Conservation (phyloP, 305 asterid genomes). For the Vinca major region DNA sequence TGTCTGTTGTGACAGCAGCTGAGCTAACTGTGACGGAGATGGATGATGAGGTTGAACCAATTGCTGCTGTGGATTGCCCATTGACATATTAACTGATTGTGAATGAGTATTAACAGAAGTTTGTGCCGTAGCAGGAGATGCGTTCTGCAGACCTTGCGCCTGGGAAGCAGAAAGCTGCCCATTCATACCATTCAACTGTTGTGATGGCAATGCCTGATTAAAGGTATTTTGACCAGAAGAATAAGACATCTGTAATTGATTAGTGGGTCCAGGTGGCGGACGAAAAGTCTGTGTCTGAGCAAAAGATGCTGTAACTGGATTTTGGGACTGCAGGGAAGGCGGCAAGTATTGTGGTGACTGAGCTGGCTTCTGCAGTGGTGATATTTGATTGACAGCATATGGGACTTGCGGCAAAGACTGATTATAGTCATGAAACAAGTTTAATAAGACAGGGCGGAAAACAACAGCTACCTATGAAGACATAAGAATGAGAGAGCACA, state of each 20-base stretch:
- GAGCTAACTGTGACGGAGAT: constrained; percentile 80
- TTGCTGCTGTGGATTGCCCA: constrained; percentile 45
- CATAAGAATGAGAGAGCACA: not conserved
- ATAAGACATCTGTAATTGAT: constrained; percentile 40
- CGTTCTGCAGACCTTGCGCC: constrained; percentile 47
- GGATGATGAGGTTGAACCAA: constrained; percentile 35
- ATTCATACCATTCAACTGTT: constrained; percentile 35
- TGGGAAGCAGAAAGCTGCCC: constrained; percentile 45
- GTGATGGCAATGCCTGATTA: constrained; percentile 41
- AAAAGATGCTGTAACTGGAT: constrained; percentile 29
- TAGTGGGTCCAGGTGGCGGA: constrained; percentile 44
- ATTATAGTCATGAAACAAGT: constrained; percentile 28
- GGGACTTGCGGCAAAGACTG: constrained; percentile 37
- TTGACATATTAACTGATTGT: constrained; percentile 13
- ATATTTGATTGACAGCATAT: constrained; percentile 32
- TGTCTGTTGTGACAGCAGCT: constrained; percentile 89
- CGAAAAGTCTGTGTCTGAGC: constrained; percentile 39
- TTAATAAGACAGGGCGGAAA: not conserved
- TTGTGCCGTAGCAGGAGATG: constrained; percentile 38
- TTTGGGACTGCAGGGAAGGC: constrained; percentile 39
- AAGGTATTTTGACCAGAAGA: constrained; percentile 42
- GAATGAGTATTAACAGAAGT: constrained; percentile 25
- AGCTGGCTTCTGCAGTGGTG: constrained; percentile 51
- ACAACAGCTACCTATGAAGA: constrained; percentile 11
- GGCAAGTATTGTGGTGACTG: constrained; percentile 50